Conservation (phyloP, 371 early-diverging fungal species). For the Mortierella sp. region DNA sequence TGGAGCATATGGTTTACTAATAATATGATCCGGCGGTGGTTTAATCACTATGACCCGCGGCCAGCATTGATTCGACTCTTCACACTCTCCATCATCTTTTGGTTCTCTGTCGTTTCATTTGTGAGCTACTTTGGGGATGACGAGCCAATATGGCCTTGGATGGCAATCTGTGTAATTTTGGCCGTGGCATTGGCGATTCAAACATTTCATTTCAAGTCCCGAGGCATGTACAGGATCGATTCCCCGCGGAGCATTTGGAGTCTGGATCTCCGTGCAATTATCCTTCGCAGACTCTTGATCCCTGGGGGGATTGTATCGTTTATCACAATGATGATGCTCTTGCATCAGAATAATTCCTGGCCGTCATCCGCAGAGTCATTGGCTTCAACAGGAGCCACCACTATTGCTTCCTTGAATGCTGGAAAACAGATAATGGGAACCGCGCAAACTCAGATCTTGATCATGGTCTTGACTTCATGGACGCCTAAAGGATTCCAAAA, state of each 20-base stretch:
- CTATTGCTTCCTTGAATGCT: conserved; percentile 43
- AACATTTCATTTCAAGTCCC: conserved; percentile 61
- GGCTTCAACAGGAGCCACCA: conserved; percentile 54
- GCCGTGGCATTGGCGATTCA: conserved; percentile 64
- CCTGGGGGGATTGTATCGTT: conserved; percentile 65
- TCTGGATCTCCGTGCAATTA: conserved; percentile 58
- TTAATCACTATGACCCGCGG: conserved; percentile 69
- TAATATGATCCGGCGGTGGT: conserved; percentile 72
- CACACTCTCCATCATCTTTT: conserved; percentile 65
- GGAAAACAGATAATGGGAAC: conserved; percentile 33
- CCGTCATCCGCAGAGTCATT: conserved; percentile 61
- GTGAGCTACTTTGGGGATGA: conserved; percentile 59
- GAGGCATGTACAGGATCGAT: conserved; percentile 62
- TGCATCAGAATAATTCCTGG: conserved; percentile 61
- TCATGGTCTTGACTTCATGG: conserved; percentile 72
- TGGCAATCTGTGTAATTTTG: conserved; percentile 62
- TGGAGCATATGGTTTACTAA: conserved; percentile 72
- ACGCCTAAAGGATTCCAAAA: conserved; percentile 58
- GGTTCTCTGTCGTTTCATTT: conserved; percentile 64
- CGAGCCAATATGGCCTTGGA: conserved; percentile 67
- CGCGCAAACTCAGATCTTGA: conserved; percentile 55
- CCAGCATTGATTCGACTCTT: conserved; percentile 70
- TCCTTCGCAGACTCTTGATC: conserved; percentile 62
- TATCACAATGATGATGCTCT: conserved; percentile 63
- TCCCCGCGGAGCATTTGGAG: conserved; percentile 54